These are phyloP conservation scores for Colletotrichum plurivorum DNA, from an alignment of 2,329 filamentous ascomycete species.

Conservation along the genomic window DNA sequence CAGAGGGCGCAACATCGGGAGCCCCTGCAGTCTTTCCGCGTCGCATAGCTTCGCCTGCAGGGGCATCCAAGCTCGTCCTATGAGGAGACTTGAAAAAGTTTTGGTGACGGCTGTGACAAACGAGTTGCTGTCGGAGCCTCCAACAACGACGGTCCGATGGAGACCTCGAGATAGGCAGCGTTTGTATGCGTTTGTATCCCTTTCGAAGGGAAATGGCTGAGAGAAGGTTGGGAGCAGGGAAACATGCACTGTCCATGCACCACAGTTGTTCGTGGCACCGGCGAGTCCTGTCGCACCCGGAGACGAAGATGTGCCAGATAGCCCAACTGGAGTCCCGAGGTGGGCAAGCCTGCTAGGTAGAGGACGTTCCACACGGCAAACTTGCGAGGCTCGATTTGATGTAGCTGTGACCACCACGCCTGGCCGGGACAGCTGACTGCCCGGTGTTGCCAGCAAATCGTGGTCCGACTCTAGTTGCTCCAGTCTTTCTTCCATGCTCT, in stretches of 20 bases:
- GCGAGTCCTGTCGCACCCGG: slow-evolving; percentile 4
- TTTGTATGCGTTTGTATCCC: slow-evolving; percentile 73
- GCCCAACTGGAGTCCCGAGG: neutral
- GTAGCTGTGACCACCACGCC: neutral
- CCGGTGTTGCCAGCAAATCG: slow-evolving; percentile 15
- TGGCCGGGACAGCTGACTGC: slow-evolving; percentile 27
- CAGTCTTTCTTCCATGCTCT: slow-evolving; percentile 68
- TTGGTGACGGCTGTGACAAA: slow-evolving; percentile 64
- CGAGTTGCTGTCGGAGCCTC: slow-evolving; percentile 62
- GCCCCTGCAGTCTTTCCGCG: slow-evolving; percentile 65
- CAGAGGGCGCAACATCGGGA: slow-evolving; percentile 72
- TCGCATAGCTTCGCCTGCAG: slow-evolving; percentile 72
- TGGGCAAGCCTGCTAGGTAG: neutral
- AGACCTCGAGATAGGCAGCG: slow-evolving; percentile 72
- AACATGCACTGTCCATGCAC: slow-evolving; percentile 71
- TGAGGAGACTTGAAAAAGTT: slow-evolving; percentile 65
- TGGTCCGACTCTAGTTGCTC: slow-evolving; percentile 61
- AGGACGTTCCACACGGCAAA: slow-evolving; percentile 10
- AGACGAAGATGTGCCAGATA: slow-evolving; percentile 10
- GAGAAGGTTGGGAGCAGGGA: slow-evolving; percentile 69
- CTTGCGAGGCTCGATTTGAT: neutral
- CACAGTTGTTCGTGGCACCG: slow-evolving; percentile 36
- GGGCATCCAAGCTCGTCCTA: slow-evolving; percentile 68
- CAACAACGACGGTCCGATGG: slow-evolving; percentile 69
- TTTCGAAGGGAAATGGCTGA: slow-evolving; percentile 73